Base-by-base conservation (phyloP, 805 yeast genomes). In the Nakazawaea ishiwadae region DNA sequence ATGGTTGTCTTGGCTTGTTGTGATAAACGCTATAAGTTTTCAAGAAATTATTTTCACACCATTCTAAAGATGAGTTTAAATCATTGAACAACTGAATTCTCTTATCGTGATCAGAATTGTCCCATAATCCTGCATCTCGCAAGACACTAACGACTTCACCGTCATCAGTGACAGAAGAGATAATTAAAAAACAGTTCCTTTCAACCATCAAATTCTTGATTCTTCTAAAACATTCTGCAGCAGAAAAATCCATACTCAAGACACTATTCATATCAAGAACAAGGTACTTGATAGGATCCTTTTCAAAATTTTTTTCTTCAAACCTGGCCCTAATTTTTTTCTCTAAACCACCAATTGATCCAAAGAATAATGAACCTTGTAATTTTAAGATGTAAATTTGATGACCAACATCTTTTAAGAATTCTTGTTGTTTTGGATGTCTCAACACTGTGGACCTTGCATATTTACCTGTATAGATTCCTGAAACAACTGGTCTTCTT, bases 11-110 rank as follows among this genome's bases (percentile, higher is more conserved):
- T 8, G 26, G 23, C 62, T 51, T 57, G 53, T 29, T 62, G 48
- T 30, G 55, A 42, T 65, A 60, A 21, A 48, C 65, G 50, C 71
- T 78, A 57, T 81, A 82, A 21, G 79, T 75, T 38, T 75, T 68
- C 52, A 93, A 69, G 51, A 90, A 88, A 51, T 83, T 81, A 62
- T 93, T 91, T 59, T 93, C 99, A 66, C 97, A 88, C 96, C 96
- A 91, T 61, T 93, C 98, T 32, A 93, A 70, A 0, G 96, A 96
- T 42, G 84, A 75, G 56, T 93, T 93, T 51, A 93, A 70, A 40
- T 86, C 84, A 41, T 75, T 75, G 56, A 89, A 91, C 33, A 90
- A 69, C 51, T 79, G 80, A 45, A 79, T 75, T 20, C 66, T 70
- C 14, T 68, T 62, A 34, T 69, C 61, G 24, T 59, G 65, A 42